Evolutionary conservation across 2,329 filamentous ascomycete genomes (phyloP).

Genomic region (Alternaria tenuissima): DNA sequence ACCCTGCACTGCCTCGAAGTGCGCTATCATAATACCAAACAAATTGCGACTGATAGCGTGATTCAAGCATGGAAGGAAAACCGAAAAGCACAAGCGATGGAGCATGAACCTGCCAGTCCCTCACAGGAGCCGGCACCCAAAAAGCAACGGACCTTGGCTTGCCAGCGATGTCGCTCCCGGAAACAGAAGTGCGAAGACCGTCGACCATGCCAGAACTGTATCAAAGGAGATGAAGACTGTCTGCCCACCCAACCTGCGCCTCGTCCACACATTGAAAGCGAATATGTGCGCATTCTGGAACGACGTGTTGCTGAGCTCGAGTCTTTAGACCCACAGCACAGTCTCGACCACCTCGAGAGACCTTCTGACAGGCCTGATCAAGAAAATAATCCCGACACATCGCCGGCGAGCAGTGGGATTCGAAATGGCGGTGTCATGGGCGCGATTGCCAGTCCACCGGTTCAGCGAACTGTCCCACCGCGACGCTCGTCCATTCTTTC

Average conservation of each 20-base stretch:
- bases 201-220: constrained; percentile 64
- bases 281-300: constrained; percentile 30
- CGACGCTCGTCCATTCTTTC: constrained; percentile 12
- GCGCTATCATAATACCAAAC: no score
- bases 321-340: constrained; percentile 24
- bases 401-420: neutral
- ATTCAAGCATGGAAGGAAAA: no score
- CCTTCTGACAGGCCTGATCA: neutral
- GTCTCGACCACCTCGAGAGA: constrained; percentile 19
- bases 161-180: constrained; percentile 50
- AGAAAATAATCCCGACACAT: neutral
- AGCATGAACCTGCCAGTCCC: neutral
- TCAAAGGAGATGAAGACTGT: constrained; percentile 79
- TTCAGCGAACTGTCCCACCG: neutral
- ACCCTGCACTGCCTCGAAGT: no score
- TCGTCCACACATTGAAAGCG: constrained; percentile 21
- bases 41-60: no score
- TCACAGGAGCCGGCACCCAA: constrained; percentile 19
- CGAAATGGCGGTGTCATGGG: neutral
- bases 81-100: neutral
- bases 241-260: constrained; percentile 19
- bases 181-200: constrained; percentile 37
- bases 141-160: constrained; percentile 61
- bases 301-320: constrained; percentile 28
- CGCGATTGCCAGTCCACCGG: neutral